A percentile compares a stretch with the other conserved stretches of the same genome.
Conservation (phyloP, 352 stramenopile species). For the Globisporangium nagaii region DNA sequence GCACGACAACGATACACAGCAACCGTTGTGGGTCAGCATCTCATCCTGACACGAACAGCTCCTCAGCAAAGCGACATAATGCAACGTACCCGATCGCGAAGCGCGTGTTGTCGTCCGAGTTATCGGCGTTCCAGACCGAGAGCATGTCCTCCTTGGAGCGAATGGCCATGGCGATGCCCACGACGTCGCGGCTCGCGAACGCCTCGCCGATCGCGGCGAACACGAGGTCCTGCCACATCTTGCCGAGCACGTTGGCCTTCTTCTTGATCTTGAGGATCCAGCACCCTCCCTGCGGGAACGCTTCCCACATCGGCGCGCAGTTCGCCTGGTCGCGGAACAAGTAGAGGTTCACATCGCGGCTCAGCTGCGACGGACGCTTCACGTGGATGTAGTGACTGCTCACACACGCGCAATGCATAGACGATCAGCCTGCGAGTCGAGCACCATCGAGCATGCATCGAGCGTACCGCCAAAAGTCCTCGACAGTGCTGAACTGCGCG, state of each 20-base stretch:
- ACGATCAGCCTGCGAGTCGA: not conserved
- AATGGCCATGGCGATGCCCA: constrained; percentile 91
- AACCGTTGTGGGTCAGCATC: constrained; percentile 4
- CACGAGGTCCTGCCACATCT: constrained; percentile 94
- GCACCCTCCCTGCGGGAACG: constrained; percentile 90
- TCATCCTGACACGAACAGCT: no score
- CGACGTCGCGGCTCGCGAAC: constrained; percentile 89
- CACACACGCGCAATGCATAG: not conserved
- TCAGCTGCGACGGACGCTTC: constrained; percentile 90
- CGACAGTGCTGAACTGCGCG: constrained; percentile 87
- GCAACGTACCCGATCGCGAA: constrained; percentile 73
- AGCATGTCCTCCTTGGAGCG: constrained; percentile 93
- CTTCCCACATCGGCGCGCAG: constrained; percentile 89
- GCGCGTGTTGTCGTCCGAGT: constrained; percentile 81
- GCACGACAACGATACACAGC: not conserved
- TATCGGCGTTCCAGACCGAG: constrained; percentile 93
- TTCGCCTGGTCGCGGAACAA: constrained; percentile 88
- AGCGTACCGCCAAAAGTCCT: constrained; percentile 89
- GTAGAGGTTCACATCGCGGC: constrained; percentile 91
- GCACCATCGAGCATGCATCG: not conserved
- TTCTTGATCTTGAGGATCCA: constrained; percentile 96
- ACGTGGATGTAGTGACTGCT: constrained; percentile 89
- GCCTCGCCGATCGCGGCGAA: constrained; percentile 90
- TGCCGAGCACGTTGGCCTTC: constrained; percentile 90
- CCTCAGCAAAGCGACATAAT: not conserved